These are phyloP conservation scores for Amanita rimosa DNA, from an alignment of 768 basidiomycete genomes.

Conservation along the genomic window DNA sequence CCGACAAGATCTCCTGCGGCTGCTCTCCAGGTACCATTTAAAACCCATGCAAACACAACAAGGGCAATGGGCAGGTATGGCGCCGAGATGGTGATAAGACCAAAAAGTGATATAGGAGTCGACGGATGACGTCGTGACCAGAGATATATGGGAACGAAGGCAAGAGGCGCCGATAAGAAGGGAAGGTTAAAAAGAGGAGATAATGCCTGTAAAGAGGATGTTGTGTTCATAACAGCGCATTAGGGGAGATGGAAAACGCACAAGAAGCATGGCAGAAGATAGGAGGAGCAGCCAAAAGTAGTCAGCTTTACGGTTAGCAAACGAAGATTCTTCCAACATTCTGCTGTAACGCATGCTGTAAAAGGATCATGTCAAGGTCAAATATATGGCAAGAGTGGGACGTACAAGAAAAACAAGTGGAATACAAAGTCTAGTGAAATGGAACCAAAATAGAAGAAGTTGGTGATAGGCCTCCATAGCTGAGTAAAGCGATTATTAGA, in stretches of 20 bases:
- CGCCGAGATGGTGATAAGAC: slow-evolving; percentile 87
- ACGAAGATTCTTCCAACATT: slow-evolving; percentile 95
- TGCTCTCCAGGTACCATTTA: slow-evolving; percentile 77
- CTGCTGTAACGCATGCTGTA: slow-evolving; percentile 63
- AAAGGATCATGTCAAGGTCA: background rate
- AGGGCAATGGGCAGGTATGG: slow-evolving; percentile 92
- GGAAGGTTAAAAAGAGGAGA: slow-evolving; percentile 88
- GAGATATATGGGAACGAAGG: slow-evolving; percentile 93
- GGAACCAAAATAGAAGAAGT: slow-evolving; percentile 93
- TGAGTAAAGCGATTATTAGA: slow-evolving; percentile 19
- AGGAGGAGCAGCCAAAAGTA: slow-evolving; percentile 91
- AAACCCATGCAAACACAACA: slow-evolving; percentile 75
- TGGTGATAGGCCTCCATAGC: slow-evolving; percentile 84
- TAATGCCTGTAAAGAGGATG: slow-evolving; percentile 36
- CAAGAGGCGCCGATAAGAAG: slow-evolving; percentile 86
- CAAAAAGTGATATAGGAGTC: slow-evolving; percentile 93
- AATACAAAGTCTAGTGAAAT: slow-evolving; percentile 92
- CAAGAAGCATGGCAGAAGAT: slow-evolving; percentile 79
- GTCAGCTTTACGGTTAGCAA: slow-evolving; percentile 82
- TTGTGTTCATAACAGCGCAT: background rate
- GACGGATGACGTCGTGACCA: slow-evolving; percentile 94
- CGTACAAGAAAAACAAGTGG: slow-evolving; percentile 98
- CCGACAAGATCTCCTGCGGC: slow-evolving; percentile 76
- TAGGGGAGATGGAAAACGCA: slow-evolving; percentile 14
- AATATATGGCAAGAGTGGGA: background rate